phyloP scores from a whole-genome alignment of 2,329 filamentous ascomycete genomes.

The Neonectria coccinea region DNA sequence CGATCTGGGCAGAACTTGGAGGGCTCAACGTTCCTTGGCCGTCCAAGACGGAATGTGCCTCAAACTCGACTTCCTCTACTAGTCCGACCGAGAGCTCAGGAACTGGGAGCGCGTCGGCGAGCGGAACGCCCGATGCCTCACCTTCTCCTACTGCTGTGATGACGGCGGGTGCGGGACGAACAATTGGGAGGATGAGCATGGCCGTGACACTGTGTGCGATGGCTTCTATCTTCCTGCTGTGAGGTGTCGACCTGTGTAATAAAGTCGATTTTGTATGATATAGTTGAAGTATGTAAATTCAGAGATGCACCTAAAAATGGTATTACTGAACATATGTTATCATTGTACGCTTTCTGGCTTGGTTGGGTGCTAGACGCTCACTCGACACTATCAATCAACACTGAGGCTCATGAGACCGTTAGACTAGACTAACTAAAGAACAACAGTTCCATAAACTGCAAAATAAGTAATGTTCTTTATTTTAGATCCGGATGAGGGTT shows the following conservation, averaged over 20 bases:
- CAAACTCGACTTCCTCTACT: neutral
- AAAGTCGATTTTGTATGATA: neutral
- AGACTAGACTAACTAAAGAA: neutral
- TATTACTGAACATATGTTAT: neutral
- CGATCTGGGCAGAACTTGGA: slow-evolving; percentile 29
- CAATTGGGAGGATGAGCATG: neutral
- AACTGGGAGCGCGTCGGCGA: neutral
- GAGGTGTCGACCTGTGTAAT: neutral
- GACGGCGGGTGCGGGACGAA: neutral
- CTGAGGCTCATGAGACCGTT: neutral
- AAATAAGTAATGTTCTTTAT: neutral
- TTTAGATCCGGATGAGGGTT: neutral
- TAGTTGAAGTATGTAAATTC: neutral
- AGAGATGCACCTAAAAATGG: too few relatives aligned
- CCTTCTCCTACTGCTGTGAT: neutral
- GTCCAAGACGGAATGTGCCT: neutral
- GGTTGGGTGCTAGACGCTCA: neutral
- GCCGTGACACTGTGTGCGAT: neutral
- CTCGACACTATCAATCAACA: neutral
- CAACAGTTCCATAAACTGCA: neutral
- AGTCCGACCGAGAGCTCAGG: neutral
- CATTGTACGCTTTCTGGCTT: neutral
- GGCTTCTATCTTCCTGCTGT: neutral
- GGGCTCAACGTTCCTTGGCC: slow-evolving; percentile 11
- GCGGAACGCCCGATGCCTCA: neutral